Base-by-base conservation (phyloP, 148 eudicot genomes). In the Rhododendron simsii region DNA sequence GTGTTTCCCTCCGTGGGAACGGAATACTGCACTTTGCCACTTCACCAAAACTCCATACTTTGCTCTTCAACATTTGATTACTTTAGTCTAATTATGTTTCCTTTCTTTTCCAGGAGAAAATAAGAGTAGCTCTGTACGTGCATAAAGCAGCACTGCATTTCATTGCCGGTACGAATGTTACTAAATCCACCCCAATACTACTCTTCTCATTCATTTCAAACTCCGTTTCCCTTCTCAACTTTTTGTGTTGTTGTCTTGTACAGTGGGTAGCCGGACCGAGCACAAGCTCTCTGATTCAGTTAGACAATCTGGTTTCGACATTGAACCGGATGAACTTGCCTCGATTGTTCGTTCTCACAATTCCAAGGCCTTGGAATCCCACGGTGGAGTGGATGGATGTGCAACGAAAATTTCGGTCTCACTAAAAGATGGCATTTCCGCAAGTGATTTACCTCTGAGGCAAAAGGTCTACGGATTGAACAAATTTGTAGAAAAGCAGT, bases 61-160 rank as follows among this genome's bases (percentile, higher is more conserved):
- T 4, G 76, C 20, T 39, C 50, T 12, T 61, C 84, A 37, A 39
- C 41, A 59, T 82, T 82, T 47, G 47, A 11, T 59, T 82, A 28
- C 51, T 26, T n/a, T 14, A 33, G 11, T 7, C 63, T 71, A 4
- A 51, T 5, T 47, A 18, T 35, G n/a, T 35, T 76, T 76, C 26
- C 77, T 23, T 2, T 82, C 50, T 88, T 83, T 21, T 85, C 44
- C 94, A 95, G 98, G 98, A 95, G 84, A 95, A 95, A 84, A 86
- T 95, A 16, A 89, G 97, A 81, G 90, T 94, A 86, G 98, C 96
- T 78, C 84, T 95, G 20, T 92, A 92, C 61, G 98, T 95, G 78
- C 97, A 95, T 84, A 94, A 91, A 85, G 98, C 98, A 5, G 97
- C 97, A 48, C 86, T 94, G 30, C 93, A 91, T 81, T 95, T 94